Evolutionary conservation across 2,329 filamentous ascomycete genomes (phyloP).

Genomic region (Aureobasidium sp.): DNA sequence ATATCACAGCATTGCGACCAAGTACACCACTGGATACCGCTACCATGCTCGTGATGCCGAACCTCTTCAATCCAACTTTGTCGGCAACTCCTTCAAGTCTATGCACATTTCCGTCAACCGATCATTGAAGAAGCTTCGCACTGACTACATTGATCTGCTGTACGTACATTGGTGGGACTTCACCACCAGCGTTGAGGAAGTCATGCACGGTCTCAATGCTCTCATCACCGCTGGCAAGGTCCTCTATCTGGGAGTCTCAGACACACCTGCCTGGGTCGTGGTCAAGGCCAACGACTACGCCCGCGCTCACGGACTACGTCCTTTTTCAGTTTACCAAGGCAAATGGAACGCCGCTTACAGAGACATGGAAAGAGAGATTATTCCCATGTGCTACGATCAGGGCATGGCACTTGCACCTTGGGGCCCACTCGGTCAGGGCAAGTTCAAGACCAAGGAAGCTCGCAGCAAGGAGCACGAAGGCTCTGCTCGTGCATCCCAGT

Average conservation of each 20-base stretch:
- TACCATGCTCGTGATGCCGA: constrained; percentile 14
- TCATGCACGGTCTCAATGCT: constrained; percentile 36
- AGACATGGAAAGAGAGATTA: constrained; percentile 38
- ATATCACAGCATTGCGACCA: constrained; percentile 30
- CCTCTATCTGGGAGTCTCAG: constrained; percentile 36
- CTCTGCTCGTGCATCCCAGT: constrained; percentile 21
- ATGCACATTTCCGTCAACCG: constrained; percentile 32
- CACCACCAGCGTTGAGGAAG: constrained; percentile 33
- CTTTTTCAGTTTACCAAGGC: constrained; percentile 34
- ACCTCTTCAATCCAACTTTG: constrained; percentile 15
- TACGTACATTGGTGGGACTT: constrained; percentile 35
- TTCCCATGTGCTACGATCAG: constrained; percentile 36
- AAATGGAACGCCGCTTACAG: constrained; percentile 34
- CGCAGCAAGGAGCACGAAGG: constrained; percentile 35
- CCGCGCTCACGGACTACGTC: constrained; percentile 30
- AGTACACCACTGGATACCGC: constrained; percentile 27
- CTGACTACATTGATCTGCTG: constrained; percentile 57
- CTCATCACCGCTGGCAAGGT: constrained; percentile 34
- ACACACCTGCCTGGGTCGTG: constrained; percentile 35
- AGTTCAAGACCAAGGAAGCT: constrained; percentile 35
- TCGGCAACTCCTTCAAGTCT: constrained; percentile 32
- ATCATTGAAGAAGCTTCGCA: constrained; percentile 38
- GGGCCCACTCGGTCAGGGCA: constrained; percentile 39
- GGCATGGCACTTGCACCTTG: constrained; percentile 44
- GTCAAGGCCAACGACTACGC: constrained; percentile 27